phyloP scores from a whole-genome alignment of 148 eudicot genomes.

The Pouteria glomerata region DNA sequence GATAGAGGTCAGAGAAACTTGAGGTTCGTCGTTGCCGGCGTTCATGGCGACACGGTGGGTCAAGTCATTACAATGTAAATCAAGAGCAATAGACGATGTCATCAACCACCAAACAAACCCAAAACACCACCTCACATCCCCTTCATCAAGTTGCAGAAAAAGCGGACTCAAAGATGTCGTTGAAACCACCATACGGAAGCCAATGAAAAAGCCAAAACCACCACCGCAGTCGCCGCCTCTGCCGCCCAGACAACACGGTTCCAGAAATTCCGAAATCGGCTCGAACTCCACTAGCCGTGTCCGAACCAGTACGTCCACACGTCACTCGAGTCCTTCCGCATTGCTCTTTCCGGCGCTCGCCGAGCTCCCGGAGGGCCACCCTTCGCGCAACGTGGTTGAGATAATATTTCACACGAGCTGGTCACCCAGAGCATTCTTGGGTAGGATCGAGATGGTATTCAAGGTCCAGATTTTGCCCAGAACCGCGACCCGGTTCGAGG shows the following conservation, averaged over 20 bases:
- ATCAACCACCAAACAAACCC: conserved; percentile 23
- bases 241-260: conserved; percentile 9
- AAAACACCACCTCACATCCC: conserved; percentile 18
- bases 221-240: conserved; percentile 5
- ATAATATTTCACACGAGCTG: conserved; percentile 82
- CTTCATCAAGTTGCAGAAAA: conserved; percentile 50
- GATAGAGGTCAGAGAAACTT: background rate
- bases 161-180: conserved; percentile 60
- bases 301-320: conserved; percentile 17
- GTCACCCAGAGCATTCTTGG: conserved; percentile 59
- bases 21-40: background rate
- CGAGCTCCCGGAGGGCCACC: conserved; percentile 77
- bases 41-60: conserved; percentile 80
- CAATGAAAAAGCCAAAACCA: conserved; percentile 15
- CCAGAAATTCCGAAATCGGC: conserved; percentile 16
- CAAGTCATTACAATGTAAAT: conserved; percentile 82
- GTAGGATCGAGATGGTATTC: conserved; percentile 75
- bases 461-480: conserved; percentile 60
- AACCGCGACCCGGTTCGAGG: conserved; percentile 65
- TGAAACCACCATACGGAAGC: conserved; percentile 22
- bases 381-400: conserved; percentile 88
- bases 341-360: conserved; percentile 55
- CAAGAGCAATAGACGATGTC: conserved; percentile 76
- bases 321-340: conserved; percentile 18
- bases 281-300: conserved; percentile 8